phyloP scores from a whole-genome alignment of 2,329 filamentous ascomycete genomes.

The Neurospora sp. region DNA sequence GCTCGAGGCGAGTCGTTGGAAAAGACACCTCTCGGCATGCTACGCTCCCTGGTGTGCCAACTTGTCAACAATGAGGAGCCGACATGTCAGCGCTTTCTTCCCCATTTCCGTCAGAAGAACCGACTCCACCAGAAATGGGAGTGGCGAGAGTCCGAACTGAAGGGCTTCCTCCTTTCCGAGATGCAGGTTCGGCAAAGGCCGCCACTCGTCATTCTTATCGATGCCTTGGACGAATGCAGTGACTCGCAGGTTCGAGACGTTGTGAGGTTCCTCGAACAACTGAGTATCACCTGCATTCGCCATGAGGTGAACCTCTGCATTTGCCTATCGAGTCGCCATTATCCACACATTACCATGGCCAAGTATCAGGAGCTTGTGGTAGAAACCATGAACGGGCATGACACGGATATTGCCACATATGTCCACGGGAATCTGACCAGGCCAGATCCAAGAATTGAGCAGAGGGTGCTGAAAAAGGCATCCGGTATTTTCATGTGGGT shows the following conservation, averaged over 20 bases:
- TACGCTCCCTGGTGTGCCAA: slow-evolving; percentile 10
- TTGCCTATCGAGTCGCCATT: slow-evolving; percentile 10
- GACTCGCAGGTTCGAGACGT: slow-evolving; percentile 8
- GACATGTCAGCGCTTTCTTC: background rate
- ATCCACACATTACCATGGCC: slow-evolving; percentile 1
- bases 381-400: slow-evolving; percentile 5
- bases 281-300: background rate
- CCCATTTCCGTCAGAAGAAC: background rate
- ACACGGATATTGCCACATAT: slow-evolving; percentile 8
- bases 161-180: background rate
- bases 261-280: slow-evolving; percentile 6
- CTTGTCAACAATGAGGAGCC: background rate
- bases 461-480: slow-evolving; percentile 1
- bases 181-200: background rate
- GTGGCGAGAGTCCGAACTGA: background rate
- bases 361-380: slow-evolving; percentile 7
- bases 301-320: background rate
- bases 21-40: slow-evolving; percentile 10
- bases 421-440: slow-evolving; percentile 4
- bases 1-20: slow-evolving; percentile 6
- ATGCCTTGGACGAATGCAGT: slow-evolving; percentile 15
- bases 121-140: background rate
- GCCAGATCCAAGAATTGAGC: background rate
- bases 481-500: slow-evolving; percentile 14
- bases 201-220: slow-evolving; percentile 6